Evolutionary conservation across 768 basidiomycete species (phyloP).

Genomic region (Trametes sanguinea): DNA sequence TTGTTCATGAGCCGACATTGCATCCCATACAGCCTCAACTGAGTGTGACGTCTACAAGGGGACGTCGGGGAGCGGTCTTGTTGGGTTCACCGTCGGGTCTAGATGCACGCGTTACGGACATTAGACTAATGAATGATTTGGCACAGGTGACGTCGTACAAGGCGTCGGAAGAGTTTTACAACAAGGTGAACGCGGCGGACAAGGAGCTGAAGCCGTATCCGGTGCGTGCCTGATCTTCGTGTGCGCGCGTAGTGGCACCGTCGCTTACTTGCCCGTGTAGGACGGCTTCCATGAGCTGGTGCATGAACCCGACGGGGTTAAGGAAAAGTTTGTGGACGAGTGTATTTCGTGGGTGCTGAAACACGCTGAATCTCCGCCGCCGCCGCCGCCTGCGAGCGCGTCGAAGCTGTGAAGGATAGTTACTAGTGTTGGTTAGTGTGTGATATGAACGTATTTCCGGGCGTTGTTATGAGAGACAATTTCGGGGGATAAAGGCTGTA

Average conservation of each 20-base stretch:
- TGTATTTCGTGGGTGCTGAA: slow-evolving; percentile 50
- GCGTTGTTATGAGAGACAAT: not conserved
- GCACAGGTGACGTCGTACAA: slow-evolving; percentile 54
- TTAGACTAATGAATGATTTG: not conserved
- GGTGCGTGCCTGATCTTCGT: slow-evolving; percentile 32
- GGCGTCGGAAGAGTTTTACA: slow-evolving; percentile 55
- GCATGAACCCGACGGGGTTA: slow-evolving; percentile 69
- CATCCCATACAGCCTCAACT: too few species aligned
- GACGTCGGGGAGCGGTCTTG: too few species aligned
- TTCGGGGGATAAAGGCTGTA: not conserved
- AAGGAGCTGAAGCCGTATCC: slow-evolving; percentile 51
- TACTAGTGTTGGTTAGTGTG: too few species aligned
- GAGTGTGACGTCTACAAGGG: too few species aligned
- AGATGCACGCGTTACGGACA: too few species aligned
- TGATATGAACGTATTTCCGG: not conserved
- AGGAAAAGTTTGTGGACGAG: slow-evolving; percentile 58
- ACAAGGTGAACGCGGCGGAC: slow-evolving; percentile 49
- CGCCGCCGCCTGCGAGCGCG: too few species aligned
- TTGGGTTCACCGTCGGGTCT: too few species aligned
- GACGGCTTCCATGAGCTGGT: slow-evolving; percentile 77
- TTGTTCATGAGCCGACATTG: too few species aligned
- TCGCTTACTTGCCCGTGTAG: slow-evolving; percentile 36
- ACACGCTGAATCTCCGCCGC: not conserved
- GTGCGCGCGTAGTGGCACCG: not conserved
- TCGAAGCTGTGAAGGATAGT: not conserved